Evolutionary conservation across 495 filamentous ascomycete genomes (phyloP), one percentile per base, ranked within the genome.

Genomic region (Filosporella fistucella): DNA sequence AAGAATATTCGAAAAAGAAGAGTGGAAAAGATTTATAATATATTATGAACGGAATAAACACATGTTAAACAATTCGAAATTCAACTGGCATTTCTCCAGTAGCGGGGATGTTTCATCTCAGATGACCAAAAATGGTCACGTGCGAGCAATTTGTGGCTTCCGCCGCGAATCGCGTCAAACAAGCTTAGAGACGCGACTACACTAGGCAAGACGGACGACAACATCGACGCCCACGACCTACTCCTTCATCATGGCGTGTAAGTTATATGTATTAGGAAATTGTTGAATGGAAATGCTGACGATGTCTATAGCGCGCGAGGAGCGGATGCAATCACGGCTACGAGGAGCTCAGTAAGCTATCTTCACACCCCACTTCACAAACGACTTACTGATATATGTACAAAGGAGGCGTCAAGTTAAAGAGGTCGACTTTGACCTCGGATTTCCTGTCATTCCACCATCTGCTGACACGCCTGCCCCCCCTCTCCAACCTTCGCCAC

Each of bases 351-450:
- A 53, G 57, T 52, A 44, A 54, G 57, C 23, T 24, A 21, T 14
- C 20, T 30, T 14, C 12, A 1, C 14, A 22, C 28, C 40, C 17
- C 43, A 39, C 11, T 9, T 6, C 25, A 12, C 20, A 10, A 17
- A 12, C 23, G 4, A 36, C 11, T 25, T 7, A 37, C 42, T 51
- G 29, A 42, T 30, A 30, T n/a, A 25, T 39, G 5, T 26, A 35
- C 12, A 30, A 20, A 60, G 54, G 33, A 54, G 45, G 32, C 55
- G 52, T 18, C 52, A 58, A 28, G 36, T 56, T 10, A 56, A 53
- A 49, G 55, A 61, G 45, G 52, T 61, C 10, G 58, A 61, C 41
- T 61, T 61, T 38, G 55, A 40, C 4, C 29, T 58, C 25, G 21
- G 35, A n/a, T 54, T 61, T 40, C 55, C 55, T 35, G 35, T 43